Conservation (phyloP, 2,329 filamentous ascomycete species). For the Xylaria sp. region DNA sequence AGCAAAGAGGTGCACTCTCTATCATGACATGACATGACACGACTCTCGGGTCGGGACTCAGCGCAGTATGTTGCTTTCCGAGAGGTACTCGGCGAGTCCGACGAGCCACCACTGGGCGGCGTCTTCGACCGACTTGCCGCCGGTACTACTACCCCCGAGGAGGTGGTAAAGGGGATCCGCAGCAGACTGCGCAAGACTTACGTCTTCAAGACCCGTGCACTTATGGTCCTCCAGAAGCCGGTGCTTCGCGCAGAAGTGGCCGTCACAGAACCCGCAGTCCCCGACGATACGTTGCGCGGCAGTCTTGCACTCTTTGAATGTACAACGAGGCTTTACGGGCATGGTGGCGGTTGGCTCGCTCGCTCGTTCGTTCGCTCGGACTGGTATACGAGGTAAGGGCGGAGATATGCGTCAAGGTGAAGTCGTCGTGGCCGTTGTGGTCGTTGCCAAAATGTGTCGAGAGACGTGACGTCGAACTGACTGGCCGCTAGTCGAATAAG, state of each 20-base stretch:
- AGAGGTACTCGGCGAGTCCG: constrained; percentile 53
- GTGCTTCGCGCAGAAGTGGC: constrained; percentile 96
- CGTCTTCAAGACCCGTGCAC: constrained; percentile 90
- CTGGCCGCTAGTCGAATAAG: not conserved
- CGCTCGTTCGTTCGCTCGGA: not conserved
- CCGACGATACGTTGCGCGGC: constrained; percentile 92
- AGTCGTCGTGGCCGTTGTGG: not conserved
- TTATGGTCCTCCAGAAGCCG: constrained; percentile 93
- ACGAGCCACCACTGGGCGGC: constrained; percentile 56
- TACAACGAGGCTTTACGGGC: constrained; percentile 84
- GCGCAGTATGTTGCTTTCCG: constrained; percentile 40
- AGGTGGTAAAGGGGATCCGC: not conserved
- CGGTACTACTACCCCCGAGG: not conserved
- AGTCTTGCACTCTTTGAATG: constrained; percentile 88
- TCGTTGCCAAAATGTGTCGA: not conserved
- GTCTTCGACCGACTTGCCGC: not conserved
- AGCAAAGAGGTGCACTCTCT: constrained; percentile 19
- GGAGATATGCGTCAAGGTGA: constrained; percentile 2
- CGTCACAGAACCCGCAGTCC: constrained; percentile 94
- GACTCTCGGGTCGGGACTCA: constrained; percentile 39
- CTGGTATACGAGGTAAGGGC: not conserved
- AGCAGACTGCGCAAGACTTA: constrained; percentile 58
- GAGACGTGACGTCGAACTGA: not conserved
- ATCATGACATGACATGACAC: not conserved
- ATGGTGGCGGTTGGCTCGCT: constrained; percentile 62